Base-by-base conservation (phyloP, 2,329 filamentous ascomycete species). In the Lasiodiplodia hormozganensis region DNA sequence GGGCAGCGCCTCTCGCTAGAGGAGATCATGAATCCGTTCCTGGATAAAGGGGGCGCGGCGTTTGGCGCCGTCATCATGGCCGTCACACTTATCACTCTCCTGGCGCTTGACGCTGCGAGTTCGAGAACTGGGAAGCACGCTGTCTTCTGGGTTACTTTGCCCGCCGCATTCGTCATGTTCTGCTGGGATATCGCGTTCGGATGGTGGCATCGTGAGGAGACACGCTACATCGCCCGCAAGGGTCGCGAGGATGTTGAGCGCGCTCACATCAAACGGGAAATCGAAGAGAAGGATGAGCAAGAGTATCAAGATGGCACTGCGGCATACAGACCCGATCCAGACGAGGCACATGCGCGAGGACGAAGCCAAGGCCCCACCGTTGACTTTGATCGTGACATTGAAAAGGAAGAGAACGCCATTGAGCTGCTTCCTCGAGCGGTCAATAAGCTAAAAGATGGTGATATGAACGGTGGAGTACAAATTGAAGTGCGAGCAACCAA, bases 391-490 rank as follows among this genome's bases (percentile, higher is more conserved):
- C 7, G 0, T 10, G 31, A 31, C 8, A 8, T 31, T 31, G 31
- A 31, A 31, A 31, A 31, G 31, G 31, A 8, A 31, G 31, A 10
- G 8, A 31, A 31, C 8, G 31, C 31, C 2, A 31, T 31, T 31
- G 31, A 31, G 31, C 1, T 31, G 31, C 0, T 31, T 10, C 4
- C 31, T 31, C 31, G 1, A 10, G 31, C 8, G 31, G 4, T 1
- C 1, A 2, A 31, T 31, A 31, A 31, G 31, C 8, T 10, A 10
- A 0, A 31, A 8, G 31, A 31, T 10, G 31, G 8, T 1, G 0
- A 31, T 0, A 1, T 0, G 8, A 31, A 31, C 0, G 8, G 2
- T 2, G 31, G 31, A 1, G 8, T 31, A 1, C 31, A 31, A 31
- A 1, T 31, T 31, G 8, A 10, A 31, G 31, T 1, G 31, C 31